Percentiles rank a stretch among this genome's conserved stretches.
Conservation (phyloP, 257 asterid species). For the Misopates orontium region DNA sequence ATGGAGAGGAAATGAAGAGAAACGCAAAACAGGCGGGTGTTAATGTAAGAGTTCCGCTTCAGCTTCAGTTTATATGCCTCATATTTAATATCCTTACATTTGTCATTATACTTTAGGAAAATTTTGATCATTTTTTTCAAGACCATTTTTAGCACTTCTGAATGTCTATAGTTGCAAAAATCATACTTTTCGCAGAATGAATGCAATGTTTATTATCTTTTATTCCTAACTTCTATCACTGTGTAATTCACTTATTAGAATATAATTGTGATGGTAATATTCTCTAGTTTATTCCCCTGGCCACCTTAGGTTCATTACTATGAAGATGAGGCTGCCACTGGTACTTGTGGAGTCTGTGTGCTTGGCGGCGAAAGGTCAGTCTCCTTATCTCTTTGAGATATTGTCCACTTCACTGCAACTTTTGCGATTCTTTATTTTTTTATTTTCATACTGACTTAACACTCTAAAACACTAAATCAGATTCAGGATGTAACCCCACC, state of each 20-base stretch:
- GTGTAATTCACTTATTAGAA: neutral
- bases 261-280: neutral
- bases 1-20: constrained; percentile 90
- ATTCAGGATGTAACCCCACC: no score
- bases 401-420: neutral
- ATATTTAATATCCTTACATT: neutral
- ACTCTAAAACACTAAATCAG: no score
- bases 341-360: constrained; percentile 94
- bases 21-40: constrained; percentile 73
- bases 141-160: neutral
- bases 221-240: neutral
- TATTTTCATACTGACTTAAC: no score
- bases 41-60: constrained; percentile 46
- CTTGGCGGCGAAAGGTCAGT: constrained; percentile 89
- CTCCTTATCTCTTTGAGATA: neutral
- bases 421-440: neutral
- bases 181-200: constrained; percentile 8
- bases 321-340: constrained; percentile 90
- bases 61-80: constrained; percentile 11
- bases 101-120: neutral
- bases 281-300: constrained; percentile 17
- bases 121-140: neutral
- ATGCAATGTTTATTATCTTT: neutral
- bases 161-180: constrained; percentile 13
- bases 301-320: constrained; percentile 69